Evolutionary conservation across 2,329 filamentous ascomycete genomes (phyloP).

Genomic region (Fusarium sororula): DNA sequence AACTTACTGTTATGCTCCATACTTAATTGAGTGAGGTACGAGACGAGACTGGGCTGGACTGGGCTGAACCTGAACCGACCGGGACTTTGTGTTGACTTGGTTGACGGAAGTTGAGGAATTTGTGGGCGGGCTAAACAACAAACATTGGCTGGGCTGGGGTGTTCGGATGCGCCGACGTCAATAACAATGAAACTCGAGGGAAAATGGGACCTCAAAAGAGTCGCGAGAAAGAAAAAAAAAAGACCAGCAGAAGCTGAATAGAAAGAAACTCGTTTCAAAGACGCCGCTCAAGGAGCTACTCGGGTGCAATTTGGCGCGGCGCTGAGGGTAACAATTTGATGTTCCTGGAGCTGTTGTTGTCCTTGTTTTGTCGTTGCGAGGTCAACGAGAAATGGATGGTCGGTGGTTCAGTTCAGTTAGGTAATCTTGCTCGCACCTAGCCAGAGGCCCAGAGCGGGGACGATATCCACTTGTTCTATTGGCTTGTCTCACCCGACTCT

Average conservation of each 20-base stretch:
- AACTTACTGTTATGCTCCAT: conserved; percentile 51
- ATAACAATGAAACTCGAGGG: conserved; percentile 36
- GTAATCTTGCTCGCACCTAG: conserved; percentile 15
- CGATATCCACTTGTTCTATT: conserved; percentile 20
- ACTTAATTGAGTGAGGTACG: conserved; percentile 33
- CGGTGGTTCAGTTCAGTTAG: conserved; percentile 24
- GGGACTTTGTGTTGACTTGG: conserved; percentile 42
- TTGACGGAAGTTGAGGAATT: conserved; percentile 39
- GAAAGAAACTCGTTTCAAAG: conserved; percentile 14
- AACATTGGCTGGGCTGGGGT: conserved; percentile 50
- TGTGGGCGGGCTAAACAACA: conserved; percentile 48
- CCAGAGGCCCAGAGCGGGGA: not conserved
- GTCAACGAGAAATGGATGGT: conserved; percentile 50
- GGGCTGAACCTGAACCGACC: not conserved
- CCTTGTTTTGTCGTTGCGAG: conserved; percentile 56
- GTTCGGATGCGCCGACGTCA: conserved; percentile 43
- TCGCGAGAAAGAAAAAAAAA: conserved; percentile 27
- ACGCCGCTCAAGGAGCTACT: conserved; percentile 22
- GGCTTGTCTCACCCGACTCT: conserved; percentile 17
- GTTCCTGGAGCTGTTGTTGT: conserved; percentile 49
- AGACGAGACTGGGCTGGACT: conserved; percentile 3
- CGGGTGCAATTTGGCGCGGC: conserved; percentile 40
- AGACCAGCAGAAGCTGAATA: conserved; percentile 1
- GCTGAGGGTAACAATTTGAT: conserved; percentile 42
- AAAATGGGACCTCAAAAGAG: conserved; percentile 18